Conservation (phyloP, 805 yeast genomes). For the Metschnikowia vanudenii region DNA sequence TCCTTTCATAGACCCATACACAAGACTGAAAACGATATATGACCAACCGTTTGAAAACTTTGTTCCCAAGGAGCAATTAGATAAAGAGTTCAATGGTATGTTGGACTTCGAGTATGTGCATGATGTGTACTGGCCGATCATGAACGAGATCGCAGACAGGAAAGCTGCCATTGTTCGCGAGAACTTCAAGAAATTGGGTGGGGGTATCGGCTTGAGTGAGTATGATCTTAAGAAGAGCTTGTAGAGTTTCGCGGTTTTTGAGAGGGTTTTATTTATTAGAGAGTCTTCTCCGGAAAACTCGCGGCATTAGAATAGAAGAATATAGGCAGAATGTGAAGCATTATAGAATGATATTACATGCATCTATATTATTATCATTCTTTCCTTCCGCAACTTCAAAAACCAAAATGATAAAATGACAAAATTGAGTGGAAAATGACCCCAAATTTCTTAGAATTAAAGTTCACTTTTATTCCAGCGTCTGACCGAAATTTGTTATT, state of each 20-base stretch:
- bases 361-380: too few species aligned
- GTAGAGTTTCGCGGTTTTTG: not conserved
- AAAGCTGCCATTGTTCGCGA: constrained; percentile 33
- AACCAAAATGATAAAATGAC: not conserved
- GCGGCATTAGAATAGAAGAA: not conserved
- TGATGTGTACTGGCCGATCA: constrained; percentile 52
- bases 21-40: constrained; percentile 55
- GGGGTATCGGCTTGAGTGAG: constrained; percentile 53
- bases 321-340: not conserved
- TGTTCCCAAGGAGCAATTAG: constrained; percentile 53
- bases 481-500: not conserved
- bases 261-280: not conserved
- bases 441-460: too few species aligned
- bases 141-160: constrained; percentile 42
- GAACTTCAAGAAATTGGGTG: constrained; percentile 46
- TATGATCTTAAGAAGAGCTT: constrained; percentile 41
- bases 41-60: constrained; percentile 57
- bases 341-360: not conserved
- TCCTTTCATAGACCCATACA: constrained; percentile 53
- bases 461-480: not conserved
- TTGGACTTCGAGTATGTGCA: constrained; percentile 53
- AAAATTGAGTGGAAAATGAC: too few species aligned
- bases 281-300: not conserved
- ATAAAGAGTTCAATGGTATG: constrained; percentile 48
- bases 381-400: not conserved